Evolutionary conservation across 176 grass and related monocot genomes (phyloP), one percentile per base, ranked within the genome.

Genomic region (Bonia amplexicaulis): DNA sequence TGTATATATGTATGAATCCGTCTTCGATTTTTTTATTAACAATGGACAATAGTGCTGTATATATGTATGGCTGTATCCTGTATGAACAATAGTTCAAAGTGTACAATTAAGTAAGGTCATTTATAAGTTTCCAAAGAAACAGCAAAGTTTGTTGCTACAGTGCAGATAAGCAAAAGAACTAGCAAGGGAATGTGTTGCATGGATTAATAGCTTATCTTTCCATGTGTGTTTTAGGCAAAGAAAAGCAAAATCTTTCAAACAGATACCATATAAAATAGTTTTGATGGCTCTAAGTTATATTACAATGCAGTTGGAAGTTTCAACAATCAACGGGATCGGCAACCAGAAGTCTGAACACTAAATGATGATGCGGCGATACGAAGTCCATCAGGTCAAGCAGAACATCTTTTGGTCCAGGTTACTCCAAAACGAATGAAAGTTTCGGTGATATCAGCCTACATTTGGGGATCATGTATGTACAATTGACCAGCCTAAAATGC

Each of bases 231-330:
- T 42, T 45, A 67, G 9, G 11, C 15, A 5, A 42, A 27, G 26
- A 54, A 13, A 72, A 15, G 15, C 0, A 13, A 29, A 22, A 27
- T 25, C 0, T 14, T 37, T 15, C 22, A 57, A 25, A 42, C 9
- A 57, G 20, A 81, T 71, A 57, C 0, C 20, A 79, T 16, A 52
- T 27, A 73, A 29, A 71, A 84, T 54, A 82, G 61, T n/a, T 46
- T 80, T 48, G 37, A 80, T 80, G 69, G 48, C 29, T 85, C 82
- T 37, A 49, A 68, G 40, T 12, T 48, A 57, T 29, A 80, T n/a
- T 60, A 59, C 69, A 79, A 35, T n/a, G 41, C 48, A 49, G 7
- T 80, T 68, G 29, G 46, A 68, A 68, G 23, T 75, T 80, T 74
- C 74, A 66, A 41, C 33, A 23, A 52, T 25, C 41, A 55, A 60